Conservation (phyloP, 495 filamentous ascomycete species). For the Penicillium nucicola region DNA sequence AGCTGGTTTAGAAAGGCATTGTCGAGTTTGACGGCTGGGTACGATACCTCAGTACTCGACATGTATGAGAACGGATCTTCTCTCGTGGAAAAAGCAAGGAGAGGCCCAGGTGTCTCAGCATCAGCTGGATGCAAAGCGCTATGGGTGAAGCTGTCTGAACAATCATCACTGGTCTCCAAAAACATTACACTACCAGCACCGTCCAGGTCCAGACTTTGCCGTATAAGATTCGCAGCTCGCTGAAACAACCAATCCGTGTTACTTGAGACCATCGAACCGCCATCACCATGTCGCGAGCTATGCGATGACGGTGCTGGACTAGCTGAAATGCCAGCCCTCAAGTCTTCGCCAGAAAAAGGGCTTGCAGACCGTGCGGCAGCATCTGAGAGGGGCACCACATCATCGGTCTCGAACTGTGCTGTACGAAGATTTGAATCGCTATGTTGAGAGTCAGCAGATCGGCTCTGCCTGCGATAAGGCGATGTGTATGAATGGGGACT, state of each 20-base stretch:
- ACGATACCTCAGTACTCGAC: background rate
- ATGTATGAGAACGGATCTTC: slow-evolving; percentile 11
- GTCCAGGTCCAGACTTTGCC: slow-evolving; percentile 42
- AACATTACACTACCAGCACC: slow-evolving; percentile 41
- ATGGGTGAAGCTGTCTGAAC: slow-evolving; percentile 1
- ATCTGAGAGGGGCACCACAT: background rate
- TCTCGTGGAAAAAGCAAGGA: slow-evolving; percentile 11
- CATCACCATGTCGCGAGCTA: background rate
- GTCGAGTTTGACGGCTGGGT: slow-evolving; percentile 18
- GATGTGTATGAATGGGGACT: background rate
- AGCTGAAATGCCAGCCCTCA: background rate
- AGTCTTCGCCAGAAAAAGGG: background rate
- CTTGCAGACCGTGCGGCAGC: background rate
- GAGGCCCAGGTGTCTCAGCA: slow-evolving; percentile 4
- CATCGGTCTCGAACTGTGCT: background rate
- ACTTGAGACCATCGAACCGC: background rate
- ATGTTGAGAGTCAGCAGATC: background rate
- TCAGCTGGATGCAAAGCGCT: slow-evolving; percentile 3
- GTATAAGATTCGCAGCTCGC: slow-evolving; percentile 46
- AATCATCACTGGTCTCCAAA: slow-evolving; percentile 19
- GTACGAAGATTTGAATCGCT: background rate
- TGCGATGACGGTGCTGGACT: background rate
- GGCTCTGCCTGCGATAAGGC: background rate
- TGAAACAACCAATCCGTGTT: slow-evolving; percentile 32
- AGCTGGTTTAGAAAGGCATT: slow-evolving; percentile 39